Evolutionary conservation across 768 basidiomycete genomes (phyloP).

Genomic region (Collybia nuda): DNA sequence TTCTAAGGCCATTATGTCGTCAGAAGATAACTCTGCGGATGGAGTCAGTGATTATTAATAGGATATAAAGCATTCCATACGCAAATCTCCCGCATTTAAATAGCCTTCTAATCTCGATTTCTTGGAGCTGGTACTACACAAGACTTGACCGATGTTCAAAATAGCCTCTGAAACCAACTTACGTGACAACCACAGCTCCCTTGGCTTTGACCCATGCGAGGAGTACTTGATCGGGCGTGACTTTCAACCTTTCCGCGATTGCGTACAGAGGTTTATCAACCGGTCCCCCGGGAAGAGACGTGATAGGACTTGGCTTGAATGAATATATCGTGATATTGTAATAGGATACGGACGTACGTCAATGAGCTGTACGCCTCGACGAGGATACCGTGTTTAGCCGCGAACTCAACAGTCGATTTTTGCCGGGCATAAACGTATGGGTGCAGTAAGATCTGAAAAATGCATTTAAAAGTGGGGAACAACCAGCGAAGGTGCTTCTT

Average conservation of each 20-base stretch:
- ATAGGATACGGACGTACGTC: constrained; percentile 37
- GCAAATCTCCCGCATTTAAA: constrained; percentile 62
- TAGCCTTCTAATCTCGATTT: constrained; percentile 67
- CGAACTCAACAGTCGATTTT: constrained; percentile 56
- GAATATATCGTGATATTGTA: not conserved
- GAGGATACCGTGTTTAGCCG: constrained; percentile 55
- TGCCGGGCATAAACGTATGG: constrained; percentile 65
- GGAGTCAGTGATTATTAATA: not conserved
- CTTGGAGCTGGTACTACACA: constrained; percentile 60
- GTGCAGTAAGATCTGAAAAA: constrained; percentile 58
- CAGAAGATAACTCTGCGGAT: constrained; percentile 43
- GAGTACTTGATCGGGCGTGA: constrained; percentile 64
- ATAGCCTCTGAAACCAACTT: constrained; percentile 3
- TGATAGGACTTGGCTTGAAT: constrained; percentile 54
- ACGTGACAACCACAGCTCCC: constrained; percentile 67
- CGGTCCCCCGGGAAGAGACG: constrained; percentile 57
- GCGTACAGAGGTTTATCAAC: constrained; percentile 56
- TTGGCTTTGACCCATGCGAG: constrained; percentile 74
- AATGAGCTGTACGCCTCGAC: constrained; percentile 75
- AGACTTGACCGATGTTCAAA: not conserved
- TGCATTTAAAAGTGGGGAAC: not conserved
- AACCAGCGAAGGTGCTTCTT: constrained; percentile 3
- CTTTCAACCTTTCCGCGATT: constrained; percentile 51
- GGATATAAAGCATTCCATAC: constrained; percentile 28
- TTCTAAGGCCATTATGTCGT: constrained; percentile 58